Conservation (phyloP, 148 eudicot species). For the Amaranthus palmeri region DNA sequence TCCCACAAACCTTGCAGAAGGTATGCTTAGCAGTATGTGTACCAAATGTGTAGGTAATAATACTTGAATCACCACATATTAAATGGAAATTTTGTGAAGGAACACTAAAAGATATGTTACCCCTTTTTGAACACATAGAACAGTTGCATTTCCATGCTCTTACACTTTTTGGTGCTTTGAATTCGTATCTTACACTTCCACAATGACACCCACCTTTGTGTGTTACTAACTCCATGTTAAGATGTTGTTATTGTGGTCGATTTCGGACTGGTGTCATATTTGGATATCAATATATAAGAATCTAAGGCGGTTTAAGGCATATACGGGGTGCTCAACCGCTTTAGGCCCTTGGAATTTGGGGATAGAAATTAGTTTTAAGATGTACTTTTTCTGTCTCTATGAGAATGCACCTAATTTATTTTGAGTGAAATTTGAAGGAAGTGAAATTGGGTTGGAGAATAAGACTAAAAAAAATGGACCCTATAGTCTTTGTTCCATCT, state of each 20-base stretch:
- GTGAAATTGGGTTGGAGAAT: too few relatives aligned
- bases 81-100: background rate
- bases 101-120: slow-evolving; percentile 7
- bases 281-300: background rate
- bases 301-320: background rate
- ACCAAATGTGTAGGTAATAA: slow-evolving; percentile 14
- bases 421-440: too few relatives aligned
- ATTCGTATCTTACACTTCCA: slow-evolving; percentile 3
- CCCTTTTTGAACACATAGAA: slow-evolving; percentile 20
- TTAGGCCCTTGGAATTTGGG: too few relatives aligned
- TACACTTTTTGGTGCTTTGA: slow-evolving; percentile 3
- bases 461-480: too few relatives aligned
- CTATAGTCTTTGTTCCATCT: too few relatives aligned
- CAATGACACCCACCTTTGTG: slow-evolving; percentile 18
- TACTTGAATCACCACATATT: slow-evolving; percentile 8
- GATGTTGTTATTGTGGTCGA: background rate
- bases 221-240: background rate
- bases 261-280: background rate
- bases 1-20: slow-evolving; percentile 17
- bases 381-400: too few relatives aligned
- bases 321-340: too few relatives aligned
- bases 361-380: too few relatives aligned
- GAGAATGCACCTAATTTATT: too few relatives aligned
- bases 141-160: slow-evolving; percentile 17
- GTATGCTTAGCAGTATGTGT: slow-evolving; percentile 18